Base-by-base conservation (phyloP, 768 basidiomycete species). In the Candolleomyces aberdarensis region DNA sequence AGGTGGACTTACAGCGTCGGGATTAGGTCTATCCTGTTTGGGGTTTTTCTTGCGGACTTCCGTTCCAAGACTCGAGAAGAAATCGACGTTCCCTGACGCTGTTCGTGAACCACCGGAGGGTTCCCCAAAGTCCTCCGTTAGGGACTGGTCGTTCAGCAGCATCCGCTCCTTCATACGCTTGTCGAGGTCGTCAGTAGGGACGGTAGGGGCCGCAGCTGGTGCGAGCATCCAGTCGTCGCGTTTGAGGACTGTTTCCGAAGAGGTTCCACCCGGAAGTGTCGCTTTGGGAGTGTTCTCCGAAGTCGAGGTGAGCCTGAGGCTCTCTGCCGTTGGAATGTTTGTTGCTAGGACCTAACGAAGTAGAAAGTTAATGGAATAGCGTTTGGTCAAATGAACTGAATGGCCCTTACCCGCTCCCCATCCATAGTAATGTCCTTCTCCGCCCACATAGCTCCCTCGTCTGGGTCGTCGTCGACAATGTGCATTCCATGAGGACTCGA, bases 201-300 rank as follows among this genome's bases (percentile, higher is more conserved):
- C 14, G 11, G 65, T 52, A 47, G 76, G 71, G n/a, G 70, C 64
- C 53, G 75, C 66, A n/a, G 71, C 62, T 26, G 80, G 79, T n/a
- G 72, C 62, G 32, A 95, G 74, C 94, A 97, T 96, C 96, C 96
- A 98, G 41, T 92, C 88, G 63, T 95, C 94, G 19, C 94, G 83
- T 67, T 85, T 77, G 14, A 88, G 65, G 29, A 74, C 74, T 0
- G 83, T 76, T 63, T 85, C 84, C 5, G 86, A 77, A 3, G 72
- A 70, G 5, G 74, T 63, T n/a, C 71, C 68, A 9, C 75, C 75
- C 0, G 87, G 86, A n/a, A 84, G 76, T 1, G 75, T 64, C 0
- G 83, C 77, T 48, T 80, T 78, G 26, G 77, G 74, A 20, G 74
- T 69, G 48, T 75, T 68, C 50, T 77, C 71, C 32, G 87, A 85